phyloP scores from a whole-genome alignment of 2,329 filamentous ascomycete genomes.

The Colletotrichum musicola region DNA sequence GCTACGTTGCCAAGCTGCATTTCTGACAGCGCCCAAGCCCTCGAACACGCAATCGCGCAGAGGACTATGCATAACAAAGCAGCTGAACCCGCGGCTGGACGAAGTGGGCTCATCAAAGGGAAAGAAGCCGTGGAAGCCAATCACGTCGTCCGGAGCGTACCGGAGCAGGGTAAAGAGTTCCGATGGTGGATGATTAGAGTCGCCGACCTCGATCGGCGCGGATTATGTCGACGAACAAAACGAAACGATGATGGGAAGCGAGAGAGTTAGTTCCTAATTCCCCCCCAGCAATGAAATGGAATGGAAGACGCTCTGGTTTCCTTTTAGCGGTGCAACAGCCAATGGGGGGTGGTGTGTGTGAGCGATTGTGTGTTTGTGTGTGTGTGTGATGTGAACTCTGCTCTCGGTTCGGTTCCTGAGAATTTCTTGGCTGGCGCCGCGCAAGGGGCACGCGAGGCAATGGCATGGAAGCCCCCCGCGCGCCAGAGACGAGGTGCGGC shows the following conservation, averaged over 20 bases:
- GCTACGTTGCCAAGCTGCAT: not conserved
- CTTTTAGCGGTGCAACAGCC: not conserved
- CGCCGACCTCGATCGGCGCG: not conserved
- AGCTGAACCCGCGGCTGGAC: not conserved
- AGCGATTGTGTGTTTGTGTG: too few relatives aligned
- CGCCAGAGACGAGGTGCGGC: not conserved
- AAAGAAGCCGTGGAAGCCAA: not conserved
- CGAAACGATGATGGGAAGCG: not conserved
- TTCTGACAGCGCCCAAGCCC: slow-evolving; percentile 1
- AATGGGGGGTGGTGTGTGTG: too few relatives aligned
- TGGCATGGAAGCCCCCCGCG: not conserved
- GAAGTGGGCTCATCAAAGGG: not conserved
- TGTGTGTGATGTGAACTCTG: not conserved
- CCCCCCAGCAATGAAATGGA: too few relatives aligned
- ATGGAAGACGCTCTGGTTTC: not conserved
- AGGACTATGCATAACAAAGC: not conserved
- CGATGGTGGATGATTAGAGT: slow-evolving; percentile 14
- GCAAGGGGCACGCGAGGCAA: not conserved
- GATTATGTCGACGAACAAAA: not conserved
- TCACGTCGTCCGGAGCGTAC: not conserved
- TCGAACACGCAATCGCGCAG: not conserved
- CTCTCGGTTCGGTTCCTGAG: slow-evolving; percentile 7
- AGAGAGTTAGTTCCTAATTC: not conserved
- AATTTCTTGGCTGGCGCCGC: not conserved
- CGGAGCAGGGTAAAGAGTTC: not conserved